These are phyloP conservation scores for Xylaria intraflava DNA, from an alignment of 495 filamentous ascomycete species.

Conservation along the genomic window DNA sequence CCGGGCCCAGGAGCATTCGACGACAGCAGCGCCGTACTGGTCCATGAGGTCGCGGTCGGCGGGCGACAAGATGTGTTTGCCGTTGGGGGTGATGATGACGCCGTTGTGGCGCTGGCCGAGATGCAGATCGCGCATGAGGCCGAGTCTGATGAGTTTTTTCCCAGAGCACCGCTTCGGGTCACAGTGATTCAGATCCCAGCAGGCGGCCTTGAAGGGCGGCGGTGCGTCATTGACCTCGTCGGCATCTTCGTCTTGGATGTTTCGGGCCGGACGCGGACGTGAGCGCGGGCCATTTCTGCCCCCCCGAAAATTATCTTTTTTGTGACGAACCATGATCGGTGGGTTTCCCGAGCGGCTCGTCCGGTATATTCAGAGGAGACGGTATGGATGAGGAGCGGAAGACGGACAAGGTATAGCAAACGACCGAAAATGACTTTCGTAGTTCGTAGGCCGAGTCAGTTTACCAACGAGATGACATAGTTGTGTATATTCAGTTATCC, in stretches of 20 bases:
- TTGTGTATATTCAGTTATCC: too few species aligned
- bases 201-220: conserved; percentile 81
- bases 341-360: too few species aligned
- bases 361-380: too few species aligned
- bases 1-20: conserved; percentile 95
- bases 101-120: conserved; percentile 86
- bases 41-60: conserved; percentile 76
- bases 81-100: conserved; percentile 90
- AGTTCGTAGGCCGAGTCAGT: too few species aligned
- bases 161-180: conserved; percentile 96
- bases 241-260: conserved; percentile 30
- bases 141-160: conserved; percentile 84
- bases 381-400: too few species aligned
- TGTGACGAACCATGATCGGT: conserved; percentile 75
- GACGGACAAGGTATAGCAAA: too few species aligned
- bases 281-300: conserved; percentile 54
- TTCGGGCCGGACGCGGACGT: conserved; percentile 19
- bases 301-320: conserved; percentile 76
- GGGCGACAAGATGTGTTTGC: conserved; percentile 73
- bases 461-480: too few species aligned
- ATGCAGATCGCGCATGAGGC: conserved; percentile 87
- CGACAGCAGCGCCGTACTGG: conserved; percentile 86
- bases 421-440: too few species aligned
- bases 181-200: conserved; percentile 96
- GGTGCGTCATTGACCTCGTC: conserved; percentile 35